Evolutionary conservation across 2,329 filamentous ascomycete species (phyloP).

Genomic region (Calonectria montana): DNA sequence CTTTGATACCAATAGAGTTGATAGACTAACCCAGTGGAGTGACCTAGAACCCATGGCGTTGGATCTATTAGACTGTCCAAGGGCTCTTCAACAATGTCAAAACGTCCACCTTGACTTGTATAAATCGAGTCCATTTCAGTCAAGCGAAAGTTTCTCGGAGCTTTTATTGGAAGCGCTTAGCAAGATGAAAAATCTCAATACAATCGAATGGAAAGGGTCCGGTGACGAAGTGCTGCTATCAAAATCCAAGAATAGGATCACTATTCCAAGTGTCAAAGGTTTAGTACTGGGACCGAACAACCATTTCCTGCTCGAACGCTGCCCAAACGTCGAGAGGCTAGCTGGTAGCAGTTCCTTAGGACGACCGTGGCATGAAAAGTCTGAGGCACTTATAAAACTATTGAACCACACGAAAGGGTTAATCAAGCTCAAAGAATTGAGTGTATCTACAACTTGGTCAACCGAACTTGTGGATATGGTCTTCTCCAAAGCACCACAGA

Average conservation of each 20-base stretch:
- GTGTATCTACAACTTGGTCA: neutral
- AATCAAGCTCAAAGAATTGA: neutral
- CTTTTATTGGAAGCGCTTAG: neutral
- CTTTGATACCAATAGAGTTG: neutral
- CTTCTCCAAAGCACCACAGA: neutral
- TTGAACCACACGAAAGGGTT: neutral
- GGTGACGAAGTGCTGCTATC: neutral
- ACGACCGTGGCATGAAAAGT: neutral
- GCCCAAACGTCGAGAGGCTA: neutral
- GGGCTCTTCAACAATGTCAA: neutral
- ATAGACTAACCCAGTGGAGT: neutral
- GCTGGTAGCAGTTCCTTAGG: neutral
- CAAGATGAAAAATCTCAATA: neutral
- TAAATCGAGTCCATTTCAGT: neutral
- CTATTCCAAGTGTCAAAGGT: neutral
- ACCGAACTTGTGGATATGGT: neutral
- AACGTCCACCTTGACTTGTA: neutral
- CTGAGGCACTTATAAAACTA: neutral
- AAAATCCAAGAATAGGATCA: neutral
- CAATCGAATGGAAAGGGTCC: neutral
- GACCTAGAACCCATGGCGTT: neutral
- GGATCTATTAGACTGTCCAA: neutral
- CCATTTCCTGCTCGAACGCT: neutral
- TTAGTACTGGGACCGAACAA: neutral
- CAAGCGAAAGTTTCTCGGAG: neutral